phyloP scores from a whole-genome alignment of 208 protist genomes.

The Leptomonas seymouri region DNA sequence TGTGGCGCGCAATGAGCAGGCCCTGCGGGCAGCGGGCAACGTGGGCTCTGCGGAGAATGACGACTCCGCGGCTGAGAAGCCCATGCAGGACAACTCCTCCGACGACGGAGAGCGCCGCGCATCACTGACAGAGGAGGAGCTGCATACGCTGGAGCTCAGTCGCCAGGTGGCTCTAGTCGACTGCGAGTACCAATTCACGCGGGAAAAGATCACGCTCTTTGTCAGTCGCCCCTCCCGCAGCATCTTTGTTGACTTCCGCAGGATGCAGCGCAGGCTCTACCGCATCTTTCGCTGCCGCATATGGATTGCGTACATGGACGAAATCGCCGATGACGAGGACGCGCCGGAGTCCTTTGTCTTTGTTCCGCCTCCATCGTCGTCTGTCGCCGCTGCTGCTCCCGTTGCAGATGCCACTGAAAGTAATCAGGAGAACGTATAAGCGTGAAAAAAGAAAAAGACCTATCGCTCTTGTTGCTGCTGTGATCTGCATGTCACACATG shows the following conservation, averaged over 20 bases:
- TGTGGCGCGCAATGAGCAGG: conserved; percentile 24
- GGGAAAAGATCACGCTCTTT: conserved; percentile 76
- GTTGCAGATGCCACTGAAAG: background rate
- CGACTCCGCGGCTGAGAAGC: background rate
- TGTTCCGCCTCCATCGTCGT: conserved; percentile 24
- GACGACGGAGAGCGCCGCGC: conserved; percentile 21
- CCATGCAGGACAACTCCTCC: background rate
- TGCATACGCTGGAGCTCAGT: conserved; percentile 32
- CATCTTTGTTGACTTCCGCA: conserved; percentile 72
- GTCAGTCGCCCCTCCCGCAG: conserved; percentile 45
- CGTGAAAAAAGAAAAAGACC: background rate
- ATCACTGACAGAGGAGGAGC: conserved; percentile 16
- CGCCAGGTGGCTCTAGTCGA: conserved; percentile 45
- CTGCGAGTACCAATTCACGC: conserved; percentile 71
- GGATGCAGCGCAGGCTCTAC: conserved; percentile 75
- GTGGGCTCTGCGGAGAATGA: background rate
- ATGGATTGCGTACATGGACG: conserved; percentile 79
- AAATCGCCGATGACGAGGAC: conserved; percentile 52
- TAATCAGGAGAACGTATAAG: background rate
- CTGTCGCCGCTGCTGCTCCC: background rate
- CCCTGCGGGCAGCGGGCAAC: background rate
- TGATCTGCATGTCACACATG: background rate
- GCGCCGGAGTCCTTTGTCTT: conserved; percentile 38
- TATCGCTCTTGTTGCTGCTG: too few species aligned
- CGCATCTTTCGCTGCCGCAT: conserved; percentile 72